Evolutionary conservation across 2,329 filamentous ascomycete genomes (phyloP), one percentile per base, ranked within the genome.

Genomic region (Aspergillus vadensis): DNA sequence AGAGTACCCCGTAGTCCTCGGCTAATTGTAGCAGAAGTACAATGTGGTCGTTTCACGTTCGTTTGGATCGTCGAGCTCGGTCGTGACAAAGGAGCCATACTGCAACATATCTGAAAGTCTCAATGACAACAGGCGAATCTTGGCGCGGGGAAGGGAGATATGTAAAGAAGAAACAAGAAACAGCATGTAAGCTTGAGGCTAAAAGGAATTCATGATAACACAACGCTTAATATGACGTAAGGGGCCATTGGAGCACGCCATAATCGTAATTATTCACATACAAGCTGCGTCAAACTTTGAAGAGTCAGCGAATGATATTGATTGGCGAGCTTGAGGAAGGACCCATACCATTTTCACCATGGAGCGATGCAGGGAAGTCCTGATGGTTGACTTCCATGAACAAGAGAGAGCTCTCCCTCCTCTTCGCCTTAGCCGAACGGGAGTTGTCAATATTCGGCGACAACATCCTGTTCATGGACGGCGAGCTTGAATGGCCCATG

Each of bases 391-490:
- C 62, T 39, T 78, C 77, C 78, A 81, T 80, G 41, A 80, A 76
- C 44, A 81, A 68, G 68, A 82, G 74, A 17, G 80, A 80, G 64
- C 80, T 82, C 67, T 82, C 80, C 47, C 80, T 73, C 63, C 80
- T 75, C 66, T 80, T 80, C 17, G 77, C 72, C 68, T 81, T 82
- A 19, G 71, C 70, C 9, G 74, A 72, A 30, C 72, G 72, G 19
- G 71, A 67, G 27, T 74, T 74, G 30, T 76, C 74, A 15, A 62
- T 55, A 25, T 71, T 72, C 4, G 79, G 76, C 17, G 73, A 68
- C 55, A 82, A 58, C 71, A 79, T 77, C 19, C 76, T 74, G 61
- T 76, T 77, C 60, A 74, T 66, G n/a, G 76, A 74, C 30, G 69
- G 65, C 17, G 67, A 63, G 59, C 56, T 66, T 43, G 55, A 63